Base-by-base conservation (phyloP, 192 early-diverging fungal genomes). In the Umbelopsis vinacea region DNA sequence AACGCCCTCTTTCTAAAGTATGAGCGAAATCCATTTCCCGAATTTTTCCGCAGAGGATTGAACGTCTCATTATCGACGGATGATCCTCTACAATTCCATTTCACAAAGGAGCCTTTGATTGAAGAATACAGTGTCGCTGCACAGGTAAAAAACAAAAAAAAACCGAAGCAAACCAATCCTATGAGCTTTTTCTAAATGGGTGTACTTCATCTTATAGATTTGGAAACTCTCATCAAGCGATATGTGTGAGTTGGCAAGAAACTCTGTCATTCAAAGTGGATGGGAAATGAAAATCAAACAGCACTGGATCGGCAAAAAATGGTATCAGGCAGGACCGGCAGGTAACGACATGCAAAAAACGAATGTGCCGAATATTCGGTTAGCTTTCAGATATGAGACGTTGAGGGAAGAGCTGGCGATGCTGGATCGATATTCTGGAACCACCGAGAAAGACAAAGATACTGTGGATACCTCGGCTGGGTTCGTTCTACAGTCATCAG, bases 41-140 rank as follows among this genome's bases (percentile, higher is more conserved):
- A 83, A 4, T 97, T 92, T 76, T 95, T 95, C 84, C 91, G 95
- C 68, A 87, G 94, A 38, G 95, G 95, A 0, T 85, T 97, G 47
- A 95, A 97, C 72, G 90, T 97, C 10, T 90, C 90, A 19, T 79
- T 97, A 29, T 93, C 91, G 23, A 95, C 94, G 8, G 95, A 97
- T 76, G 95, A 97, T 78, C 95, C 95, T 15, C 75, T 97, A 47
- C 95, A 97, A 81, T 95, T 97, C 83, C 95, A 97, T 71, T 95
- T 92, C 70, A 97, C 95, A 19, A 95, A 93, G 79, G 95, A 97
- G 75, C 95, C 95, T 9, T 74, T 97, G 73, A 97, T 95, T 79
- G 95, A 97, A 76, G 95, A 97, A 80, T 97, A 94, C 79, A 92
- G 91, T 69, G 91, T 95, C 6, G 94, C 92, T 6, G 91, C 94